These are phyloP conservation scores for Anethum foeniculum DNA, from an alignment of 140 eudicot species.

Conservation along the genomic window DNA sequence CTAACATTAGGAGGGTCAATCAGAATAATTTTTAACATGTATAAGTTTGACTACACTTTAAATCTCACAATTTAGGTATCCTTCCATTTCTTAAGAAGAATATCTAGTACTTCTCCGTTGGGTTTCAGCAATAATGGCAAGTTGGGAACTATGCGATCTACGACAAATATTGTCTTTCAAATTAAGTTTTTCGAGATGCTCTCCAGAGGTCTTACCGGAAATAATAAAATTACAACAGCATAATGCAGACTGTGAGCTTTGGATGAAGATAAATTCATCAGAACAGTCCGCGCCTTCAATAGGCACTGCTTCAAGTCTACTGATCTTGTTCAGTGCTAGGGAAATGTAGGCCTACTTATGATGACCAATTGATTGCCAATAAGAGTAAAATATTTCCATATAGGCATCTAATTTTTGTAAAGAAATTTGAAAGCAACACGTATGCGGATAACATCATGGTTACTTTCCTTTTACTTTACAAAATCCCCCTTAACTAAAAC, in stretches of 20 bases:
- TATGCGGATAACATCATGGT: not conserved
- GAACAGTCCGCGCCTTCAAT: not conserved
- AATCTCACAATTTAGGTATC: not conserved
- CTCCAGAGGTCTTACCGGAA: not conserved
- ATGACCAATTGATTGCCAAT: not conserved
- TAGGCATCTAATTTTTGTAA: not conserved
- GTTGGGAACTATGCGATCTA: not conserved
- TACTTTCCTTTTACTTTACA: not conserved
- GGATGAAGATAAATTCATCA: not conserved
- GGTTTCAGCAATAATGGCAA: not conserved
- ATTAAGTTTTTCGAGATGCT: not conserved
- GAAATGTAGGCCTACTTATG: not conserved
- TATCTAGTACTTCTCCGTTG: not conserved
- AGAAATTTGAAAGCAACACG: not conserved
- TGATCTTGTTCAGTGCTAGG: not conserved
- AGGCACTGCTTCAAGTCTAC: not conserved
- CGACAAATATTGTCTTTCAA: not conserved
- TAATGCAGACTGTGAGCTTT: not conserved
- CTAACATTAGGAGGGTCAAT: not conserved
- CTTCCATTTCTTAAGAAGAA: not conserved
- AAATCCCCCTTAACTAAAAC: not conserved
- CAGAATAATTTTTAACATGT: not conserved
- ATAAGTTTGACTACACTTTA: not conserved
- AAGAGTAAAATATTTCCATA: not conserved
- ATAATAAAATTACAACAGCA: not conserved